Percentiles rank a stretch among this genome's conserved stretches.
phyloP scores from a whole-genome alignment of 176 grass and related monocot species.

The Zea luxurians region DNA sequence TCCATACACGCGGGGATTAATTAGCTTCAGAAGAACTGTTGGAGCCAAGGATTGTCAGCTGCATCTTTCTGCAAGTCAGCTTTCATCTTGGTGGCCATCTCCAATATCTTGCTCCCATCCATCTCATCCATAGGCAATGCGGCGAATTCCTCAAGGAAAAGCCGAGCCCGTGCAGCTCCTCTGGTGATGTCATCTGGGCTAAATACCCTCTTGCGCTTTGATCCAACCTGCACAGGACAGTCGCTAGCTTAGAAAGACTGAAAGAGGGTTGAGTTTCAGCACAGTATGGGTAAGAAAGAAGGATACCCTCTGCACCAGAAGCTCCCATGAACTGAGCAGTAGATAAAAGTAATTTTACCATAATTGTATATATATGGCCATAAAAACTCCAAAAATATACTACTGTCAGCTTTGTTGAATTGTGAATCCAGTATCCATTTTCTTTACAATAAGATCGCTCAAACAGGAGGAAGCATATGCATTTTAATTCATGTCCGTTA shows the following conservation, averaged over 20 bases:
- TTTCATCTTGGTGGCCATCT: constrained; percentile 51
- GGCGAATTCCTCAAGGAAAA: constrained; percentile 67
- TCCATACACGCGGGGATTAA: neutral
- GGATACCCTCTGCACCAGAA: neutral
- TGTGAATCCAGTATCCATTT: neutral
- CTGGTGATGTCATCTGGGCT: constrained; percentile 74
- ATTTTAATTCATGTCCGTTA: constrained; percentile 24
- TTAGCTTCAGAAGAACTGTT: constrained; percentile 69
- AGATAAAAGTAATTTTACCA: neutral
- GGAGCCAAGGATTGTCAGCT: constrained; percentile 71
- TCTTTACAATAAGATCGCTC: constrained; percentile 6
- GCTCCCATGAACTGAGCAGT: neutral
- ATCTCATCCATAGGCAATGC: constrained; percentile 66
- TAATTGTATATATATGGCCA: neutral
- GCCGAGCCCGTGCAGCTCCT: constrained; percentile 67
- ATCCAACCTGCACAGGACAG: constrained; percentile 51
- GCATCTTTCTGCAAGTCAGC: constrained; percentile 71
- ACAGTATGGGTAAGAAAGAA: neutral
- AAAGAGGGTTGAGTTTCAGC: neutral
- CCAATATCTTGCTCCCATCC: constrained; percentile 53
- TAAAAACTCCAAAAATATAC: neutral
- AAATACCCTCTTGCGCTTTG: constrained; percentile 68
- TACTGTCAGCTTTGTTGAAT: neutral
- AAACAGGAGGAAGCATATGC: neutral
- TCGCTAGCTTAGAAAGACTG: constrained; percentile 4